These are phyloP conservation scores for Cryptosporidium ryanae DNA, from an alignment of 169 alveolate species.

Conservation along the genomic window DNA sequence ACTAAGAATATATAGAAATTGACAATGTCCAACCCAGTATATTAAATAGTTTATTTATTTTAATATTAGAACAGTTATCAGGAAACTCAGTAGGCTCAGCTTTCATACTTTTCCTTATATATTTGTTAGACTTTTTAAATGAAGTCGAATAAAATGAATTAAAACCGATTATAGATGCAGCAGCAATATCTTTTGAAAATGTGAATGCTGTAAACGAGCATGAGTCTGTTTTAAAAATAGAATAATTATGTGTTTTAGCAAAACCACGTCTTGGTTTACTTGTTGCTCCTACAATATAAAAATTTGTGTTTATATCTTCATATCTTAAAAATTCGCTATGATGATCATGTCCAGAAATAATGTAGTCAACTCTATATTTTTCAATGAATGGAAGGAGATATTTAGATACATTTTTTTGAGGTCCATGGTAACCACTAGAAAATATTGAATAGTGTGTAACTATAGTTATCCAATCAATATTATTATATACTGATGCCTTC, in stretches of 20 bases:
- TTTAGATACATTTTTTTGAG: constrained; percentile 28
- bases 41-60: constrained; percentile 14
- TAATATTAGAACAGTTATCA: neutral
- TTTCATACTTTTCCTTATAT: constrained; percentile 20
- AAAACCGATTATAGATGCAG: constrained; percentile 4
- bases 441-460: constrained; percentile 68
- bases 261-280: constrained; percentile 54
- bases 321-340: constrained; percentile 36
- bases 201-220: constrained; percentile 51
- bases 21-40: constrained; percentile 46
- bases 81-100: constrained; percentile 20
- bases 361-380: constrained; percentile 54
- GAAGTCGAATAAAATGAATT: neutral
- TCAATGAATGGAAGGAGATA: constrained; percentile 53
- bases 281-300: constrained; percentile 37
- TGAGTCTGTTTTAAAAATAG: constrained; percentile 35
- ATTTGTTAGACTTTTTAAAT: constrained; percentile 45
- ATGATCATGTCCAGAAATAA: constrained; percentile 65
- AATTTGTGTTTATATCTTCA: constrained; percentile 38
- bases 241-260: constrained; percentile 12
- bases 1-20: constrained; percentile 1
- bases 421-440: constrained; percentile 68
- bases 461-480: constrained; percentile 53
- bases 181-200: constrained; percentile 56
- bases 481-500: constrained; percentile 26